A percentile compares a stretch with the other conserved stretches of the same genome.
These are phyloP conservation scores for Bretschneidera sinensis DNA, from an alignment of 345 rosid species.

Conservation along the genomic window DNA sequence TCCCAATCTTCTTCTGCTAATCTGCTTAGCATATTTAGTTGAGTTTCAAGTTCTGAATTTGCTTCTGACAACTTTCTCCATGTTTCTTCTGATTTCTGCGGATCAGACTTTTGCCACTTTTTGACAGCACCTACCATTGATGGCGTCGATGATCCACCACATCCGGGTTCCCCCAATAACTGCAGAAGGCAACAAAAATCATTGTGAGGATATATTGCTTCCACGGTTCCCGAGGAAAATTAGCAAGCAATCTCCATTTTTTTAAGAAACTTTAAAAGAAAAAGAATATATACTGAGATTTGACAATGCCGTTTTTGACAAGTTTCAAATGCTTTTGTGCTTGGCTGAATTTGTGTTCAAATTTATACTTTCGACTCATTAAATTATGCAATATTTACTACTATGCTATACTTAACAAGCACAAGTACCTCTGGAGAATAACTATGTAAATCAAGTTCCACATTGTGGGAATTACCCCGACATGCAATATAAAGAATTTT, in stretches of 20 bases:
- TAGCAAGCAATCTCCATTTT: no score
- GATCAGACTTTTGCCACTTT: conserved; percentile 90
- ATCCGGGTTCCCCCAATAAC: conserved; percentile 94
- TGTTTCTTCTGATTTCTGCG: conserved; percentile 65
- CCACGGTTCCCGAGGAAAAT: neutral
- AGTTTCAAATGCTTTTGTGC: neutral
- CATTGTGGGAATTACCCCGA: no score
- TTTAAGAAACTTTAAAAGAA: no score
- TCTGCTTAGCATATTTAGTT: conserved; percentile 53
- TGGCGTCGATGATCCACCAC: conserved; percentile 95
- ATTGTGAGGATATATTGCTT: conserved; percentile 9
- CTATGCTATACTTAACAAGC: no score
- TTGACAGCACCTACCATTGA: conserved; percentile 98
- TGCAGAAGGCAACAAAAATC: conserved; percentile 27
- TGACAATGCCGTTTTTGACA: neutral
- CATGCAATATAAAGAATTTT: no score
- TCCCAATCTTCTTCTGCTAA: conserved; percentile 75
- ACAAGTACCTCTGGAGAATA: neutral
- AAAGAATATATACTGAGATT: no score
- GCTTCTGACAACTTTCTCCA: conserved; percentile 78
- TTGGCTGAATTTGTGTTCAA: neutral
- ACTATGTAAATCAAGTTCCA: neutral
- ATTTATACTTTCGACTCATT: neutral
- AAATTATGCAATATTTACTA: no score
- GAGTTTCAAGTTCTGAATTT: conserved; percentile 70